A percentile compares a stretch with the other conserved stretches of the same genome.
phyloP scores from a whole-genome alignment of 2,329 filamentous ascomycete genomes.

The Diaporthe sp. region DNA sequence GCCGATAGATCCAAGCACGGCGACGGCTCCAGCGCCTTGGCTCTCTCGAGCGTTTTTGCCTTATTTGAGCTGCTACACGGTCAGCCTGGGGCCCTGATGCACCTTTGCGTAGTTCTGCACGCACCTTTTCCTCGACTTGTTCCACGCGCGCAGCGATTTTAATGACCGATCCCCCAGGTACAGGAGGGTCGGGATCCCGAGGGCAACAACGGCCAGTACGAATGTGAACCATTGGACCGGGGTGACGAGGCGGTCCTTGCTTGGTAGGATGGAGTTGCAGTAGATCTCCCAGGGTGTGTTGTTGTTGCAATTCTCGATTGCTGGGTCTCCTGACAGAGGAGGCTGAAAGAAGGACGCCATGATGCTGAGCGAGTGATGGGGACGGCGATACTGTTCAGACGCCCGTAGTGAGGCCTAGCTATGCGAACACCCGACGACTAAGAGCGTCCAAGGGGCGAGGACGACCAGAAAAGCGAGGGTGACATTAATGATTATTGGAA shows the following conservation, averaged over 20 bases:
- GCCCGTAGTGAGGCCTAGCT: constrained; percentile 17
- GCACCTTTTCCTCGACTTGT: constrained; percentile 37
- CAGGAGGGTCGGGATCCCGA: constrained; percentile 44
- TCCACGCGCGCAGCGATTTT: constrained; percentile 30
- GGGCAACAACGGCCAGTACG: constrained; percentile 44
- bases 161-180: constrained; percentile 32
- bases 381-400: neutral
- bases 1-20: constrained; percentile 38
- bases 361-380: constrained; percentile 9
- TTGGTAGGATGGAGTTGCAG: constrained; percentile 48
- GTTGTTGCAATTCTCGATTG: constrained; percentile 44
- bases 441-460: constrained; percentile 25
- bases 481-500: constrained; percentile 34
- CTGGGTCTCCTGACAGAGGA: constrained; percentile 47
- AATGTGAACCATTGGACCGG: constrained; percentile 49
- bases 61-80: constrained; percentile 24
- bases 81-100: constrained; percentile 20
- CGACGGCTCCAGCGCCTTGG: constrained; percentile 36
- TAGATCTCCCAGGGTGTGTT: constrained; percentile 45
- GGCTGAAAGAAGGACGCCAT: constrained; percentile 55
- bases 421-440: constrained; percentile 36
- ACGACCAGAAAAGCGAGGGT: constrained; percentile 16
- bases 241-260: constrained; percentile 43
- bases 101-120: neutral
- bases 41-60: constrained; percentile 29